Conservation (phyloP, 2,329 filamentous ascomycete species). For the Malbranchea cinnamomea region DNA sequence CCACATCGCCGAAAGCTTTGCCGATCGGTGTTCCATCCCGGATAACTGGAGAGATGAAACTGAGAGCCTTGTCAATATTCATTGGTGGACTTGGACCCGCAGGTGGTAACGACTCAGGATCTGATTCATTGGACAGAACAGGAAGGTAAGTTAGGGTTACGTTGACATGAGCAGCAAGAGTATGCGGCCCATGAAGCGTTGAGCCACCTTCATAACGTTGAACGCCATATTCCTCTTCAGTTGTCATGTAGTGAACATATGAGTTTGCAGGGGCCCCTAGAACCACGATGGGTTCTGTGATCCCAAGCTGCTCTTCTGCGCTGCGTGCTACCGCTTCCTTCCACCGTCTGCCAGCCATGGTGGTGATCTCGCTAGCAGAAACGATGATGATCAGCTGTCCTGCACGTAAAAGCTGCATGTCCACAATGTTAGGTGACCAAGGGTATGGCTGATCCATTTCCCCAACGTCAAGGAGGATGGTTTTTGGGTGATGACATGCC, state of each 20-base stretch:
- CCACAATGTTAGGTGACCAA: constrained; percentile 85
- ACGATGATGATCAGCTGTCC: constrained; percentile 76
- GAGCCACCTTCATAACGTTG: constrained; percentile 94
- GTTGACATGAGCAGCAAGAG: constrained; percentile 77
- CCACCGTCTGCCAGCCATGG: constrained; percentile 86
- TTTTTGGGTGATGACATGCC: constrained; percentile 66
- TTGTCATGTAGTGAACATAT: constrained; percentile 71
- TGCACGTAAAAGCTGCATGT: constrained; percentile 71
- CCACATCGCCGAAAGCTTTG: constrained; percentile 55
- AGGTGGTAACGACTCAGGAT: constrained; percentile 26
- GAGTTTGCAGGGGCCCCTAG: constrained; percentile 81
- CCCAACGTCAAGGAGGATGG: constrained; percentile 77
- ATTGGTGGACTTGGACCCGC: constrained; percentile 56
- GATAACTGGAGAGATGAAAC: constrained; percentile 67
- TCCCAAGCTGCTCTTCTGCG: constrained; percentile 36
- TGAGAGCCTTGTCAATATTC: constrained; percentile 59
- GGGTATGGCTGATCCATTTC: constrained; percentile 62
- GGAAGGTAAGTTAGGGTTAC: constrained; percentile 58
- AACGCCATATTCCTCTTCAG: constrained; percentile 63
- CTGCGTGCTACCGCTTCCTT: constrained; percentile 49
- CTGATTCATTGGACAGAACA: constrained; percentile 41
- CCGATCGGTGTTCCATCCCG: constrained; percentile 53
- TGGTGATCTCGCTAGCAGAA: constrained; percentile 74
- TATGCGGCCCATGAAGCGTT: constrained; percentile 72
- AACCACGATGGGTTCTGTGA: constrained; percentile 53